Conservation (phyloP, 768 basidiomycete species). For the Coprinopsis sp. region DNA sequence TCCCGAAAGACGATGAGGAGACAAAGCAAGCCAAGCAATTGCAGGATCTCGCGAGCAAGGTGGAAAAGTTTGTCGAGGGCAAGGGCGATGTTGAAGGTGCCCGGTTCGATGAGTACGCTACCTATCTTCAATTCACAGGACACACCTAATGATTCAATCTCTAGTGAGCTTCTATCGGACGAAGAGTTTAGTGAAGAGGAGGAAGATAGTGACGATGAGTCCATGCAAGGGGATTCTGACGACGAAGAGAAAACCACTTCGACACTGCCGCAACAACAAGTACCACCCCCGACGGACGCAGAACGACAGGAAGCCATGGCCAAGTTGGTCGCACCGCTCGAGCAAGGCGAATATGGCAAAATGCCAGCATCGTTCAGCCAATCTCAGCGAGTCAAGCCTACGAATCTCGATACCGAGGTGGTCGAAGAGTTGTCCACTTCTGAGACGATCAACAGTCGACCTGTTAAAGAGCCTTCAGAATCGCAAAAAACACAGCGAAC, state of each 20-base stretch:
- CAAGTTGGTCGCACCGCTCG: constrained; percentile 74
- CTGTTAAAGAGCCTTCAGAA: too few species aligned
- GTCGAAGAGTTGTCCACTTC: too few species aligned
- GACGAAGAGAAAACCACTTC: constrained; percentile 40
- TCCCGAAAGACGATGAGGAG: constrained; percentile 46
- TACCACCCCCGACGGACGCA: constrained; percentile 14
- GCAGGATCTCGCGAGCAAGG: constrained; percentile 74
- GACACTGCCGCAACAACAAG: constrained; percentile 2
- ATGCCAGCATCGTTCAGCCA: constrained; percentile 71
- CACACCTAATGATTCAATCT: background rate
- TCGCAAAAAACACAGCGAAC: constrained; percentile 10
- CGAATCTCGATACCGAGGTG: constrained; percentile 39
- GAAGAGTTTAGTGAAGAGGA: constrained; percentile 48
- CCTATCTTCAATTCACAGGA: constrained; percentile 5
- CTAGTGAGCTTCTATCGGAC: constrained; percentile 67
- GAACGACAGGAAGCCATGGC: constrained; percentile 68
- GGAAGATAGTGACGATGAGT: constrained; percentile 16
- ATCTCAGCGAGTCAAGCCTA: constrained; percentile 60
- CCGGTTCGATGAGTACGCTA: constrained; percentile 79
- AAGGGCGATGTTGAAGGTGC: constrained; percentile 89
- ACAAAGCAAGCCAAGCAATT: constrained; percentile 67
- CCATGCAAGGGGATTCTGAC: constrained; percentile 43
- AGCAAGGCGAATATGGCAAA: constrained; percentile 82
- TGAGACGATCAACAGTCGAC: too few species aligned
- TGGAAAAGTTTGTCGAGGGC: constrained; percentile 87